Conservation (phyloP, 2,329 filamentous ascomycete genomes). For the Penicillium sp. region DNA sequence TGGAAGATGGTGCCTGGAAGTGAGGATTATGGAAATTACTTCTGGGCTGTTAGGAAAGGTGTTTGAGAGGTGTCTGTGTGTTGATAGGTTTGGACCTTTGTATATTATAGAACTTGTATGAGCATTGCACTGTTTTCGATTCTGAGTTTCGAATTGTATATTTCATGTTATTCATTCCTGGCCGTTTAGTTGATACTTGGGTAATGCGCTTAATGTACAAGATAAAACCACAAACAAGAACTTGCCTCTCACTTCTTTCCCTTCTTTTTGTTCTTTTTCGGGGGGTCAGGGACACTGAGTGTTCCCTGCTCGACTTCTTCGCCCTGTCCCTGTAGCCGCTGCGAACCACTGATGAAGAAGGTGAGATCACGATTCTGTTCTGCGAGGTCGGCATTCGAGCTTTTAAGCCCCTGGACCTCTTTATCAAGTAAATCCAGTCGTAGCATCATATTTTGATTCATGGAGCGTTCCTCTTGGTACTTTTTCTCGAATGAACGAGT, state of each 20-base stretch:
- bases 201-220: neutral
- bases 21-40: conserved; percentile 92
- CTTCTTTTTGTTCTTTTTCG: conserved; percentile 49
- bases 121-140: neutral
- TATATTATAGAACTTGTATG: conserved; percentile 2
- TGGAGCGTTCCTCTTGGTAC: conserved; percentile 81
- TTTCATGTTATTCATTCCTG: neutral
- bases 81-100: neutral
- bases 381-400: conserved; percentile 69
- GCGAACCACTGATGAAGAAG: conserved; percentile 82
- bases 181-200: neutral
- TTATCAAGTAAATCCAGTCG: conserved; percentile 68
- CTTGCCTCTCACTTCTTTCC: conserved; percentile 23
- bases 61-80: conserved; percentile 13
- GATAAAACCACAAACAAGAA: neutral
- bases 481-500: conserved; percentile 74
- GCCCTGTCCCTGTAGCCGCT: conserved; percentile 71
- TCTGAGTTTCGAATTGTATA: neutral
- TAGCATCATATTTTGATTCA: conserved; percentile 77
- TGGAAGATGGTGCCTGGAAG: conserved; percentile 82
- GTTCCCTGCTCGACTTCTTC: conserved; percentile 77
- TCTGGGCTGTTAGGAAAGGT: conserved; percentile 76
- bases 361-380: conserved; percentile 85
- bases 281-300: conserved; percentile 62
- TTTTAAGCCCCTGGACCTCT: conserved; percentile 58